phyloP scores from a whole-genome alignment of 257 asterid species.

The Nicotiana attenuata region DNA sequence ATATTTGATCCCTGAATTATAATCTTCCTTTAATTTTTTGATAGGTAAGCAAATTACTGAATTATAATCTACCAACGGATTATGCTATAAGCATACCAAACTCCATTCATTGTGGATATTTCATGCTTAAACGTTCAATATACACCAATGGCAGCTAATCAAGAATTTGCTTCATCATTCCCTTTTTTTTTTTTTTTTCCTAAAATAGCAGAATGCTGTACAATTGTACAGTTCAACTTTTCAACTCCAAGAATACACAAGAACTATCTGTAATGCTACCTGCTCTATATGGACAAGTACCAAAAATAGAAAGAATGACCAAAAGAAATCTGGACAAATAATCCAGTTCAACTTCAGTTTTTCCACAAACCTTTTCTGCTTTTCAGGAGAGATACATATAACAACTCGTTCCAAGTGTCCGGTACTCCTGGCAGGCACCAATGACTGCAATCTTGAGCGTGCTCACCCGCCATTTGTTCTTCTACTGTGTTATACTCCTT shows the following conservation, averaged over 20 bases:
- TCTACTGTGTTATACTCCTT: constrained; percentile 42
- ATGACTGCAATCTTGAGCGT: constrained; percentile 87
- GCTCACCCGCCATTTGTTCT: constrained; percentile 31
- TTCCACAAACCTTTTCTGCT: constrained; percentile 51
- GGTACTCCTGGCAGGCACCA: constrained; percentile 99
- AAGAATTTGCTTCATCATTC: neutral
- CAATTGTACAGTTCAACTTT: neutral
- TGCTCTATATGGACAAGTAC: neutral
- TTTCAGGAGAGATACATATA: constrained; percentile 63
- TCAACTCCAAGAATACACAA: neutral
- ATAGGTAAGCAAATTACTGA: too few species aligned
- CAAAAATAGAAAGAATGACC: neutral
- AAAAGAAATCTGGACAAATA: neutral
- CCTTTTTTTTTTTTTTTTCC: too few species aligned
- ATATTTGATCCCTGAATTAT: too few species aligned
- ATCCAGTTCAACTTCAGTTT: neutral
- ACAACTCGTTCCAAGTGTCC: constrained; percentile 89
- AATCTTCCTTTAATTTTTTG: too few species aligned
- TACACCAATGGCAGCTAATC: neutral
- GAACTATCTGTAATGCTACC: neutral
- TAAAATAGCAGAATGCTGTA: neutral
- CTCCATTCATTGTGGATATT: too few species aligned
- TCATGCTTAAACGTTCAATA: too few species aligned
- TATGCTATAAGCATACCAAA: too few species aligned
- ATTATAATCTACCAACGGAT: too few species aligned